phyloP scores from a whole-genome alignment of 805 yeast genomes.

The Isabelozyma pseudorhagii region DNA sequence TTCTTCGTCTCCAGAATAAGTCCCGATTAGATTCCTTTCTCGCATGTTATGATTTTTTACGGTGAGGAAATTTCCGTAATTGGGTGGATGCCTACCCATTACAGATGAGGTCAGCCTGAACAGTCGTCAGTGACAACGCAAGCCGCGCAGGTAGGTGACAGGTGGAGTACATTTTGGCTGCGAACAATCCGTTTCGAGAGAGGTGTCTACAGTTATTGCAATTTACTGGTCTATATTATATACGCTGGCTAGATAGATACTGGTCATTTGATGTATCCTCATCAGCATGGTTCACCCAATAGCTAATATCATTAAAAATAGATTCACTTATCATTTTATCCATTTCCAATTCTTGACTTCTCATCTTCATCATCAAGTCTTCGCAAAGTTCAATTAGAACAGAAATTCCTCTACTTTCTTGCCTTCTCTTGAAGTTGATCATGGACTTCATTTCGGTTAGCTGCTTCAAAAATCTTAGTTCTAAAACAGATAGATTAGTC shows the following conservation, averaged over 20 bases:
- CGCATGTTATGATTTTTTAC: neutral
- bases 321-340: conserved; percentile 54
- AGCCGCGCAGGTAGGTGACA: too few relatives aligned
- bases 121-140: too few relatives aligned
- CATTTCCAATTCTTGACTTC: conserved; percentile 56
- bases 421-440: conserved; percentile 62
- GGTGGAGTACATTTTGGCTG: neutral
- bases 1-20: too few relatives aligned
- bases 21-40: neutral
- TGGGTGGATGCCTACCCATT: neutral
- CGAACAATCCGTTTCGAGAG: neutral
- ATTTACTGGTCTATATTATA: neutral
- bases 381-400: conserved; percentile 81
- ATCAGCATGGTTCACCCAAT: conserved; percentile 55
- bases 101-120: too few relatives aligned
- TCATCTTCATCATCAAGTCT: conserved; percentile 53
- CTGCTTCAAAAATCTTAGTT: conserved; percentile 60
- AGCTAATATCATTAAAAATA: conserved; percentile 59
- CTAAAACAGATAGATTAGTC: conserved; percentile 66
- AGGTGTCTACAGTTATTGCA: neutral
- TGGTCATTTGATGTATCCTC: conserved; percentile 26
- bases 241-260: neutral
- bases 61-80: neutral
- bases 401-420: conserved; percentile 40
- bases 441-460: conserved; percentile 61